These are phyloP conservation scores for Amaranthus palmeri DNA, from an alignment of 148 eudicot species.

Conservation along the genomic window DNA sequence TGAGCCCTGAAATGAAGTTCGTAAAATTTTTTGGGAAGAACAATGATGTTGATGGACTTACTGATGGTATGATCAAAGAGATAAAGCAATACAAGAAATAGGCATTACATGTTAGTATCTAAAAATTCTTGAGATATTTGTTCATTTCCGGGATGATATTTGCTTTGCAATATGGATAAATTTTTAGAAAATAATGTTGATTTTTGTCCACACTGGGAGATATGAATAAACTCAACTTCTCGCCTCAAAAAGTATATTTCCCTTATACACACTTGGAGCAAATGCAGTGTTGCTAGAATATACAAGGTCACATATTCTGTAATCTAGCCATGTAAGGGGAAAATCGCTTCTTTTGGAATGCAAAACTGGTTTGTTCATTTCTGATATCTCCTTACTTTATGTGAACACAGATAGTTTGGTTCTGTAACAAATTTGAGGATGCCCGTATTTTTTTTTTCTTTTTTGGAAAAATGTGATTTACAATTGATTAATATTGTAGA, in stretches of 20 bases:
- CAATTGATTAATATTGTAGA: too few species aligned
- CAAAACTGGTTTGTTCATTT: too few species aligned
- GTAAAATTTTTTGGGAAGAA: slow-evolving; percentile 90
- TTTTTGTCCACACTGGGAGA: neutral
- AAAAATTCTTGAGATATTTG: slow-evolving; percentile 2
- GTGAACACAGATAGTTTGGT: too few species aligned
- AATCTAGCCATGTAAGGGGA: neutral
- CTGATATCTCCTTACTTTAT: too few species aligned
- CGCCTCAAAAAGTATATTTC: too few species aligned
- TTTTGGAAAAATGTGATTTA: too few species aligned
- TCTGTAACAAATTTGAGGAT: too few species aligned
- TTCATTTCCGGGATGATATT: neutral
- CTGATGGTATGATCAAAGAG: slow-evolving; percentile 75
- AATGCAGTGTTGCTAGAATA: neutral
- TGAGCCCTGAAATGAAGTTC: slow-evolving; percentile 87
- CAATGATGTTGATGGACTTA: slow-evolving; percentile 58
- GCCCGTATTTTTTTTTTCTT: too few species aligned
- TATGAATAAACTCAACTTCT: neutral
- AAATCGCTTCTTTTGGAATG: too few species aligned
- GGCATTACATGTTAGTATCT: neutral
- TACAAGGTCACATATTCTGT: neutral
- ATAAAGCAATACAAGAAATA: slow-evolving; percentile 62
- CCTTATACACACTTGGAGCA: neutral
- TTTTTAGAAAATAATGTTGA: slow-evolving; percentile 1
- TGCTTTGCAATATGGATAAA: neutral